Base-by-base conservation (phyloP, 2,329 filamentous ascomycete genomes). In the Phyllosticta ampelicida region DNA sequence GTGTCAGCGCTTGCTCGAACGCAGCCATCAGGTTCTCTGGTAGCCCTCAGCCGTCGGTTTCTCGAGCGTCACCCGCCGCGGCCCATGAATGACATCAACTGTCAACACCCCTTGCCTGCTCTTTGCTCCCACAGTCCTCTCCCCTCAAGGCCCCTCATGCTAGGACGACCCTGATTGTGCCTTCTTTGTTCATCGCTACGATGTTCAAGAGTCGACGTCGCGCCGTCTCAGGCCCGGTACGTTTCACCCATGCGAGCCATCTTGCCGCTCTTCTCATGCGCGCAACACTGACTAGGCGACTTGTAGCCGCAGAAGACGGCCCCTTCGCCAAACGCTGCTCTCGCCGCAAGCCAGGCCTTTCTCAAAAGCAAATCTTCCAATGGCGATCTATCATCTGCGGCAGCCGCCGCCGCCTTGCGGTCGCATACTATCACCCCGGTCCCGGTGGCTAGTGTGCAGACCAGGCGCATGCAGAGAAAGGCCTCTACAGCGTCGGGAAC, bases 391-490 rank as follows among this genome's bases (percentile, higher is more conserved):
- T 95, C 91, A 48, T 86, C 87, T 36, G 89, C 91, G 6, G 92
- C 92, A 11, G 91, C 92, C 6, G 90, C 90, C 16, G 85, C 90
- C 26, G 91, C 91, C 52, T 80, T 97, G 60, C 85, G 86, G 68
- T 87, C 86, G 51, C 83, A 87, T 64, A 86, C 89, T 9, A 85
- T 85, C 55, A 85, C 87, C 2, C 90, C 90, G 20, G 92, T 86
- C 55, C 85, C 85, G 64, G 86, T 96, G 59, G 86, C 84, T 70
- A 84, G 90, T 67, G 83, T 95, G 51, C 87, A 95, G 72, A 95
- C 92, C 5, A 96, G 92, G 76, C 87, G 91, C 68, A 91, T 87
- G 68, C 71, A 83, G 61, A 83, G 89, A 65, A 84, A 90, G 71
- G 79, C 80, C 55, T 95, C 90, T 0, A 74, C 81, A 49, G 88